Percentiles rank a stretch among this genome's conserved stretches.
Evolutionary conservation across 352 stramenopile species (phyloP).

Genomic region (Phytopythium sindhum): DNA sequence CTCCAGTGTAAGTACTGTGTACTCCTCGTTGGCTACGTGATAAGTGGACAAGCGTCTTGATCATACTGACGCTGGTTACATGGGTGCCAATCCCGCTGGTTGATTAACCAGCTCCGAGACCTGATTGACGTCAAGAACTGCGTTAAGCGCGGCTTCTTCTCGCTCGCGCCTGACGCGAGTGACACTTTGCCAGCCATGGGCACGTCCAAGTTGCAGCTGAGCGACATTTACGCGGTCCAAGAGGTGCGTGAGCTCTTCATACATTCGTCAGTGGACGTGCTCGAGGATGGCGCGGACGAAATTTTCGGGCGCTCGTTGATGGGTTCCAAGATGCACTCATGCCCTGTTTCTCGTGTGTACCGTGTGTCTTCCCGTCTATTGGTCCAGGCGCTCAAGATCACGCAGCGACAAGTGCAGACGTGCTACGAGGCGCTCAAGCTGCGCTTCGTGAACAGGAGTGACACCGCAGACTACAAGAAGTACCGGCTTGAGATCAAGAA

Average conservation of each 20-base stretch:
- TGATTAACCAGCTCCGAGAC: constrained; percentile 47
- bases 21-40: neutral
- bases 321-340: constrained; percentile 2
- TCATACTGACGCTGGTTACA: neutral
- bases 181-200: constrained; percentile 22
- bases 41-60: neutral
- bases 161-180: constrained; percentile 24
- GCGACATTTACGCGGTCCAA: constrained; percentile 63
- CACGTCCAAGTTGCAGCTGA: constrained; percentile 33
- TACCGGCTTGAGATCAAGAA: constrained; percentile 83
- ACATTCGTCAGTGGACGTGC: neutral
- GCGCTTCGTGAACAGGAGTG: constrained; percentile 37
- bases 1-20: constrained; percentile 34
- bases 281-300: neutral
- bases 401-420: constrained; percentile 67
- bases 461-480: constrained; percentile 56
- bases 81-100: neutral
- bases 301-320: neutral
- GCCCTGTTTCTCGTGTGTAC: neutral
- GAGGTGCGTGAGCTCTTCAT: constrained; percentile 21
- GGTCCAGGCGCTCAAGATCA: constrained; percentile 66
- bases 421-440: constrained; percentile 81
- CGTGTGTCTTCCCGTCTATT: neutral
- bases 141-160: constrained; percentile 58
- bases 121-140: constrained; percentile 71